These are phyloP conservation scores for Onygena corvina DNA, from an alignment of 2,329 filamentous ascomycete genomes.

Conservation along the genomic window DNA sequence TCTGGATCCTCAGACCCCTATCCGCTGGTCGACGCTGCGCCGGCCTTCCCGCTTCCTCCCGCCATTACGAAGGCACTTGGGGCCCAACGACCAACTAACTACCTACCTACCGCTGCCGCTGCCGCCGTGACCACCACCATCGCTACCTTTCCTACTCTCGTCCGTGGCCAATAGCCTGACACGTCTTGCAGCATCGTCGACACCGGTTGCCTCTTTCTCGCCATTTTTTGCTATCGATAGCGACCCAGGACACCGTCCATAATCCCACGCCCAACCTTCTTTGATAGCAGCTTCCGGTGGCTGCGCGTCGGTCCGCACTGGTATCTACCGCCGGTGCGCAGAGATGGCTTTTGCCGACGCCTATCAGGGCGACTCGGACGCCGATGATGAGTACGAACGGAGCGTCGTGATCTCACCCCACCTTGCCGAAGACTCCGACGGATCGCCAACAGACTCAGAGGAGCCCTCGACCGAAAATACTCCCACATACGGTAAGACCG, in stretches of 20 bases:
- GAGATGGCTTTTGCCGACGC: conserved; percentile 6
- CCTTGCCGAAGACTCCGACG: conserved; percentile 45
- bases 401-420: conserved; percentile 47
- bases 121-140: neutral
- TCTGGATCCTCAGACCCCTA: no score
- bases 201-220: no score
- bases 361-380: conserved; percentile 52
- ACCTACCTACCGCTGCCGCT: neutral
- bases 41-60: no score
- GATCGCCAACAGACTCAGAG: conserved; percentile 46
- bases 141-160: neutral
- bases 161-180: neutral
- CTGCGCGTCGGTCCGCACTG: neutral
- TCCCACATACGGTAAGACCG: conserved; percentile 46
- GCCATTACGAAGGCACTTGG: neutral
- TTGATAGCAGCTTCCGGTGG: neutral
- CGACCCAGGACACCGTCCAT: neutral
- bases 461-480: conserved; percentile 50
- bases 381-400: conserved; percentile 55
- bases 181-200: neutral
- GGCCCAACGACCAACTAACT: neutral
- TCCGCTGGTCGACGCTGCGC: no score
- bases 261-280: neutral
- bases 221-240: no score
- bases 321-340: neutral